Conservation (phyloP, 2,329 filamentous ascomycete species). For the Coniochaeta ligniaria region DNA sequence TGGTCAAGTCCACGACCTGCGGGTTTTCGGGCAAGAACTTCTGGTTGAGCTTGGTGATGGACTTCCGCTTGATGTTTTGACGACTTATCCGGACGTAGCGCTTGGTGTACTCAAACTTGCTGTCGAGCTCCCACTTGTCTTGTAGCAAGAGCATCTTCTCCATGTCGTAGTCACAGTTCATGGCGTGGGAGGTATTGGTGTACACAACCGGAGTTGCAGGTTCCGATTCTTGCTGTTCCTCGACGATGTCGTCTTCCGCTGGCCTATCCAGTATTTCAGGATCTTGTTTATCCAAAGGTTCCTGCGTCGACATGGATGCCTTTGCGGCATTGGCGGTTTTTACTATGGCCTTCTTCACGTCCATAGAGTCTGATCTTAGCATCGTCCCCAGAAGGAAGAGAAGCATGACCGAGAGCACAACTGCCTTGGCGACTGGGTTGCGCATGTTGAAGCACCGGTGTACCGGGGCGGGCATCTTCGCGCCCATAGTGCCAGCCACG, state of each 20-base stretch:
- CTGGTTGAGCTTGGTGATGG: conserved; percentile 42
- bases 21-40: conserved; percentile 38
- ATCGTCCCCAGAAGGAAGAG: conserved; percentile 33
- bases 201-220: conserved; percentile 46
- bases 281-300: conserved; percentile 13
- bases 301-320: conserved; percentile 19
- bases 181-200: conserved; percentile 24
- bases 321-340: conserved; percentile 29
- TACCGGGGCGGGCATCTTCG: conserved; percentile 6
- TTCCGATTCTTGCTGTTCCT: conserved; percentile 3
- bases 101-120: conserved; percentile 48
- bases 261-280: background rate
- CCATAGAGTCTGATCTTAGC: conserved; percentile 32
- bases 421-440: conserved; percentile 37
- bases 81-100: conserved; percentile 46
- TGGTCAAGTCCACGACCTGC: conserved; percentile 39
- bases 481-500: background rate
- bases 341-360: conserved; percentile 32
- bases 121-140: conserved; percentile 37
- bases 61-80: conserved; percentile 39
- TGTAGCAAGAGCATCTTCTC: conserved; percentile 37
- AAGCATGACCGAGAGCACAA: conserved; percentile 34
- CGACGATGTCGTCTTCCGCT: background rate
- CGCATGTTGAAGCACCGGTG: conserved; percentile 41
- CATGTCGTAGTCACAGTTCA: conserved; percentile 44